Evolutionary conservation across 345 rosid genomes (phyloP).

Genomic region (Eucalyptus cloeziana): DNA sequence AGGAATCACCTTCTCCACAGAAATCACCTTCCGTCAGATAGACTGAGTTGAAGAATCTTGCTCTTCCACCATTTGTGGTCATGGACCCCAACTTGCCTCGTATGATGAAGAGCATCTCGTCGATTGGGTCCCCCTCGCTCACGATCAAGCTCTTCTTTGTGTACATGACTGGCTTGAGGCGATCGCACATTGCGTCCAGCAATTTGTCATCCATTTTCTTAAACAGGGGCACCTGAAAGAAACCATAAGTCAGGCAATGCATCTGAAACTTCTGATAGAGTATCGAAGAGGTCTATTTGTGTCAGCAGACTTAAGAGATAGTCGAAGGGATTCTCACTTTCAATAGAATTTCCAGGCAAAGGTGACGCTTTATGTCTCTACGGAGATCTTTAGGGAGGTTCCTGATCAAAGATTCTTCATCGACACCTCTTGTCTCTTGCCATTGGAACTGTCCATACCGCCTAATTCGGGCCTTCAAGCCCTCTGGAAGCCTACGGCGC

Average conservation of each 20-base stretch:
- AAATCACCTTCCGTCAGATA: conserved; percentile 50
- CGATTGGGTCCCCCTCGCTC: conserved; percentile 58
- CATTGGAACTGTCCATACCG: conserved; percentile 64
- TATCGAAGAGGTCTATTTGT: too few relatives aligned
- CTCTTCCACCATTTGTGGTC: conserved; percentile 63
- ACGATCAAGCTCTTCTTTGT: conserved; percentile 37
- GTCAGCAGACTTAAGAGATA: not conserved
- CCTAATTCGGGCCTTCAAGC: conserved; percentile 43
- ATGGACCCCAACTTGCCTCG: conserved; percentile 34
- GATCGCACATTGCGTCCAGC: conserved; percentile 66
- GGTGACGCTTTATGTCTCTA: conserved; percentile 72
- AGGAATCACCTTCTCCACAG: conserved; percentile 69
- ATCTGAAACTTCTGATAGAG: too few relatives aligned
- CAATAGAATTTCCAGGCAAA: conserved; percentile 51
- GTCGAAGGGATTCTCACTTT: conserved; percentile 26
- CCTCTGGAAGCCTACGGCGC: conserved; percentile 64
- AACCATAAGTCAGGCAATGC: not conserved
- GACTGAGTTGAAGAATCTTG: conserved; percentile 49
- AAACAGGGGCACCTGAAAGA: conserved; percentile 51
- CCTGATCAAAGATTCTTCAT: conserved; percentile 42
- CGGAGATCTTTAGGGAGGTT: conserved; percentile 72
- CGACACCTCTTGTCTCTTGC: conserved; percentile 85
- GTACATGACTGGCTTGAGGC: conserved; percentile 47
- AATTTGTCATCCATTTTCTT: conserved; percentile 66
- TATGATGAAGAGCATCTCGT: conserved; percentile 66